Conservation (phyloP, 2,329 filamentous ascomycete genomes). For the Penicillium sp. region DNA sequence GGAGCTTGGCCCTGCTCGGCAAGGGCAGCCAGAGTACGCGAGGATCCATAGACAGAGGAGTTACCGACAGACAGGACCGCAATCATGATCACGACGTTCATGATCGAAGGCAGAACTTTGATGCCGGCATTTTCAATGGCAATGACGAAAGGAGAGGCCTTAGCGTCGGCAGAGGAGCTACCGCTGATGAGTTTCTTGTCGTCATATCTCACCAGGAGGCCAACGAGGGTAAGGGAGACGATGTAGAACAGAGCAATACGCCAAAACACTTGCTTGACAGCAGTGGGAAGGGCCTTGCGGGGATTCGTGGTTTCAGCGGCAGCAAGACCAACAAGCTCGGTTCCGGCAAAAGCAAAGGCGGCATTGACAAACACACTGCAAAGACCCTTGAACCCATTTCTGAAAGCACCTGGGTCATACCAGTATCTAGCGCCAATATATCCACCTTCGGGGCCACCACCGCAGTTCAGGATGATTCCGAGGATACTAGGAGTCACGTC, state of each 20-base stretch:
- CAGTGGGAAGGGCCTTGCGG: constrained; percentile 72
- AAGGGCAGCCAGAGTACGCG: constrained; percentile 82
- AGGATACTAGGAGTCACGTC: constrained; percentile 60
- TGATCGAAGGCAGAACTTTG: constrained; percentile 74
- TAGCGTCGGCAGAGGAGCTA: constrained; percentile 61
- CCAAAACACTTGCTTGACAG: constrained; percentile 94
- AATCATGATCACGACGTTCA: constrained; percentile 93
- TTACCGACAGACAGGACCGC: constrained; percentile 90
- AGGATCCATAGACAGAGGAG: constrained; percentile 86
- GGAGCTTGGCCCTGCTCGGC: constrained; percentile 86
- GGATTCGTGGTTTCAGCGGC: constrained; percentile 60
- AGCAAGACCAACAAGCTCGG: constrained; percentile 61
- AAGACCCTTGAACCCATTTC: constrained; percentile 67
- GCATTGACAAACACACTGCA: constrained; percentile 64
- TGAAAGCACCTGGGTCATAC: constrained; percentile 70
- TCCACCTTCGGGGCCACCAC: constrained; percentile 67
- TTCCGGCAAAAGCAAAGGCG: constrained; percentile 62
- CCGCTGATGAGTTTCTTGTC: constrained; percentile 63
- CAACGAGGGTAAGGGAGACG: constrained; percentile 75
- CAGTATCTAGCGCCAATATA: constrained; percentile 82
- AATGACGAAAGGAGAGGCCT: constrained; percentile 88
- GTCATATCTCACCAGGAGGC: constrained; percentile 74
- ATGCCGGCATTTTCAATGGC: constrained; percentile 85
- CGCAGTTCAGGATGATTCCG: constrained; percentile 80
- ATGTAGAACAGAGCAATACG: constrained; percentile 89